Base-by-base conservation (phyloP, 1,284 basidiomycete species). In the Cryptococcus sp. region DNA sequence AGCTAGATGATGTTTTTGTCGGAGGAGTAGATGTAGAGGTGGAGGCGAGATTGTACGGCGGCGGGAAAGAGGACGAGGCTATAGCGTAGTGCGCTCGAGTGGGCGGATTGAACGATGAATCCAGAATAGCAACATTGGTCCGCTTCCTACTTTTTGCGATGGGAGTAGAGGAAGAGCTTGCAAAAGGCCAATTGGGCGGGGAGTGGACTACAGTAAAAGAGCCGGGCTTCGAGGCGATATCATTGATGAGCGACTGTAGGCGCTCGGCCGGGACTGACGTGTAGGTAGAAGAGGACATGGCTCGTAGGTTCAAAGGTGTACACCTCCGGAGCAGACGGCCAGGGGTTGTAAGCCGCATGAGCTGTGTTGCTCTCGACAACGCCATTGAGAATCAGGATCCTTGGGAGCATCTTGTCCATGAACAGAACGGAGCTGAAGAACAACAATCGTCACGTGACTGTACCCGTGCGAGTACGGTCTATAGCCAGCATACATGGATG, bases 21-120 rank as follows among this genome's bases (percentile, higher is more conserved):
- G 25, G 25, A 25, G 25, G 3, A 6, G 6, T 25, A 41, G 45
- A 62, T 49, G 20, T 64, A 13, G 56, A 43, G 11, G 65, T 42
- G 20, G 55, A 49, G 38, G 54, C 27, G 52, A 61, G 27, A 55
- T 67, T 0, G 82, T 81, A 22, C 76, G 76, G 1, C 61, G 70
- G 45, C 8, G 75, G 68, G 52, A 68, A 68, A 19, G 57, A 23
- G 10, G 70, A 68, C 5, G 65, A 83, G 19, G 86, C 86, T 47
- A 97, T 85, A 0, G 89, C 87, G 55, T 89, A 83, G 72, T 99
- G 94, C 0, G 95, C 93, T 13, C 83, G 76, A 0, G 91, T 93
- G 0, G 95, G 95, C 1, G 95, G 94, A 70, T 99, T 97, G 81
- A 93, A 98, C 0, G 91, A 94, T 0, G 92, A 89, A 71, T 98